A percentile compares a stretch with the other conserved stretches of the same genome.
These are phyloP conservation scores for Zea mays DNA, from an alignment of 176 grass and related monocot genomes.

Conservation along the genomic window DNA sequence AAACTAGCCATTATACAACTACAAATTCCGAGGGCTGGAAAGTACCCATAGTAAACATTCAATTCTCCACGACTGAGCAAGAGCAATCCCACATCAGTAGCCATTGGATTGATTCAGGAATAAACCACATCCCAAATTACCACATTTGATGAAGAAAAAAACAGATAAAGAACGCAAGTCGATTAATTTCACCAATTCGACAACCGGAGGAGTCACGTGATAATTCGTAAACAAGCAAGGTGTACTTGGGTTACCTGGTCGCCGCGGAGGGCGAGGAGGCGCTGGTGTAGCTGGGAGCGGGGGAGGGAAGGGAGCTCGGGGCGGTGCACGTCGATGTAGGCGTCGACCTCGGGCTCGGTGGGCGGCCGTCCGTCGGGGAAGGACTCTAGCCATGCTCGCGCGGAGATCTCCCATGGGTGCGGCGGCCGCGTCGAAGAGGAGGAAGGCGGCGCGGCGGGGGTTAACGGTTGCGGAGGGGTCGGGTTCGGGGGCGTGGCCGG, in stretches of 20 bases:
- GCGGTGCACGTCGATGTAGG: conserved; percentile 65
- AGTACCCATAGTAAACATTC: background rate
- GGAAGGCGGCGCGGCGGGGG: conserved; percentile 4
- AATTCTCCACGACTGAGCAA: background rate
- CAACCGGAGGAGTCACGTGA: background rate
- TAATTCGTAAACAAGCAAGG: background rate
- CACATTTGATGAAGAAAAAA: background rate
- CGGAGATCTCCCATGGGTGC: conserved; percentile 55
- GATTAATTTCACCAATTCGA: conserved; percentile 16
- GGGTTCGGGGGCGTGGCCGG: conserved; percentile 12
- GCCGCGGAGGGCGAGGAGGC: conserved; percentile 56
- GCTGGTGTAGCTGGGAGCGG: conserved; percentile 64
- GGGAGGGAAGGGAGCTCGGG: conserved; percentile 53
- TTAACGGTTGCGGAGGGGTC: conserved; percentile 17
- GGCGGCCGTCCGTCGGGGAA: conserved; percentile 55
- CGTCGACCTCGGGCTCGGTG: conserved; percentile 59
- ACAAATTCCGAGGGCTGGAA: background rate
- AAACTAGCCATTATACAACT: background rate
- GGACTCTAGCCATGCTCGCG: conserved; percentile 62
- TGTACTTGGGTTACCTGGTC: conserved; percentile 43
- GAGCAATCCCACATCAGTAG: background rate
- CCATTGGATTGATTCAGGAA: background rate
- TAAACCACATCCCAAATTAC: background rate
- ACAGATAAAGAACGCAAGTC: background rate
- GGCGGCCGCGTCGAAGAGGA: conserved; percentile 30